Evolutionary conservation across 306 rosid species (phyloP).

Genomic region (Malus fusca): DNA sequence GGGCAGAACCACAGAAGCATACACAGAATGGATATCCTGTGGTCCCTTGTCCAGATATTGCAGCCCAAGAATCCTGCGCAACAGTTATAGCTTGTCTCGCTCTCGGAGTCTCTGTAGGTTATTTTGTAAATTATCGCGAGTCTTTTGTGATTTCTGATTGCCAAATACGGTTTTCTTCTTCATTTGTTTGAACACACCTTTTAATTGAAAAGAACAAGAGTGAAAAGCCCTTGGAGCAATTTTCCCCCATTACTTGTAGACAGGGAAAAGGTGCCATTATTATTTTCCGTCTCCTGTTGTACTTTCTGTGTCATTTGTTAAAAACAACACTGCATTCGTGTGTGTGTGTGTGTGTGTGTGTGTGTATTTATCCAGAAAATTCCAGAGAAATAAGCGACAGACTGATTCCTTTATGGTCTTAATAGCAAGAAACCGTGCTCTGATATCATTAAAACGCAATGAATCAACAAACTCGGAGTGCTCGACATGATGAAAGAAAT

Average conservation of each 20-base stretch:
- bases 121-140: constrained; percentile 27
- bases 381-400: no score
- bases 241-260: not conserved
- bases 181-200: not conserved
- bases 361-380: no score
- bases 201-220: constrained; percentile 3
- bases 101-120: constrained; percentile 17
- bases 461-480: no score
- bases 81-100: constrained; percentile 20
- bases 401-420: no score
- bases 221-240: constrained; percentile 4
- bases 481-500: no score
- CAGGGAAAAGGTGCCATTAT: constrained; percentile 25
- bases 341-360: no score
- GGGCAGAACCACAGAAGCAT: constrained; percentile 71
- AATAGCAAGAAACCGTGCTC: no score
- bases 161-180: constrained; percentile 1
- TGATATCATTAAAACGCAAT: no score
- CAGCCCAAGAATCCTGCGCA: constrained; percentile 54
- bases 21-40: constrained; percentile 86
- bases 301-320: constrained; percentile 10
- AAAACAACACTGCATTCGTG: not conserved
- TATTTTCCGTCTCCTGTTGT: not conserved
- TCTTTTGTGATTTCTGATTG: constrained; percentile 19
- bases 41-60: constrained; percentile 90